Evolutionary conservation across 108 stramenopile genomes (phyloP).

Genomic region (Aurantiochytrium sp.): DNA sequence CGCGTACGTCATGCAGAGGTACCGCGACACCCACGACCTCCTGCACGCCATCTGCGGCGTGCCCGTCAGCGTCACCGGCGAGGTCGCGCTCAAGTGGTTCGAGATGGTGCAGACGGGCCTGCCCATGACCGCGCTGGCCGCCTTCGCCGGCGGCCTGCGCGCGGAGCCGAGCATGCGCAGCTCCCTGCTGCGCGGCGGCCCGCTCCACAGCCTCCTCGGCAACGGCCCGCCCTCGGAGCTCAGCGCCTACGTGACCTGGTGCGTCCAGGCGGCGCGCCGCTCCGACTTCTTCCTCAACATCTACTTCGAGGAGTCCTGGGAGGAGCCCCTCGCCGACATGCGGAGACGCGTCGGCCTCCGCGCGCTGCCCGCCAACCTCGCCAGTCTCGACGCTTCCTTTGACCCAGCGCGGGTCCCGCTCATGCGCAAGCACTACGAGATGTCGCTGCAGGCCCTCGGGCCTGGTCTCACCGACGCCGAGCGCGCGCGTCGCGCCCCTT

Average conservation of each 20-base stretch:
- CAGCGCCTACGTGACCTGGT: not conserved
- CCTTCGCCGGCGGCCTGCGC: constrained; percentile 47
- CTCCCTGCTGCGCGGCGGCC: not conserved
- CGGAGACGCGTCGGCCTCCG: not conserved
- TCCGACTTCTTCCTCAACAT: constrained; percentile 13
- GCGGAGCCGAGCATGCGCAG: constrained; percentile 1
- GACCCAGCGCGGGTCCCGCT: not conserved
- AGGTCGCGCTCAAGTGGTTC: constrained; percentile 90
- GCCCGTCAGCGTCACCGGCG: constrained; percentile 88
- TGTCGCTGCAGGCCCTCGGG: not conserved
- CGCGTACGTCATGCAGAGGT: constrained; percentile 86
- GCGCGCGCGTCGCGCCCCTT: not conserved
- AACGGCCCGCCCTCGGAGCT: not conserved
- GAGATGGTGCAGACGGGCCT: constrained; percentile 91
- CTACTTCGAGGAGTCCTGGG: constrained; percentile 22
- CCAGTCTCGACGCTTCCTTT: not conserved
- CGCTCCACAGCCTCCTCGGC: not conserved
- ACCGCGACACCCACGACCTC: constrained; percentile 87
- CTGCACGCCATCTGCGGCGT: constrained; percentile 86
- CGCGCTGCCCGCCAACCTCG: not conserved
- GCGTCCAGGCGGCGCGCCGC: not conserved
- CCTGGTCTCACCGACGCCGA: not conserved
- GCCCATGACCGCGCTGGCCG: constrained; percentile 65
- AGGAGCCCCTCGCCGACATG: not conserved
- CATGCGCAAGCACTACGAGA: constrained; percentile 16